Percentiles rank a stretch among this genome's conserved stretches.
These are phyloP conservation scores for Oryza punctata DNA, from an alignment of 176 grass and related monocot genomes.

Conservation along the genomic window DNA sequence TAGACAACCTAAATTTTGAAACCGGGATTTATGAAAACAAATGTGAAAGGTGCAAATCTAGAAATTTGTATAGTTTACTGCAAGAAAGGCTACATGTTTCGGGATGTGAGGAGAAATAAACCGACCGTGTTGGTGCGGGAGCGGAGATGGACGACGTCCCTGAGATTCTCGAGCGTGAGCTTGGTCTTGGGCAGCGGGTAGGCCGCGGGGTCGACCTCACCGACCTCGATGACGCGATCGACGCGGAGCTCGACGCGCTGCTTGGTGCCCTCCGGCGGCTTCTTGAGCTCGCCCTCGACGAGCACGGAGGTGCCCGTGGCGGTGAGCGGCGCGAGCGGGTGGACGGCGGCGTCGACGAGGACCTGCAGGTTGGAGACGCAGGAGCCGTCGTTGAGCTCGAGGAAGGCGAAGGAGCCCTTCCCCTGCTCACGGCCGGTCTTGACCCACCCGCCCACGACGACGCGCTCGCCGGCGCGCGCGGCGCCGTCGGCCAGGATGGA, in stretches of 20 bases:
- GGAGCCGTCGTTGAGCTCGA: constrained; percentile 94
- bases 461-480: constrained; percentile 41
- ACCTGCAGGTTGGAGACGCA: constrained; percentile 83
- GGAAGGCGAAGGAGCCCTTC: constrained; percentile 68
- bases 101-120: not conserved
- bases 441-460: constrained; percentile 81
- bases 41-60: not conserved
- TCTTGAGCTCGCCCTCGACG: constrained; percentile 80
- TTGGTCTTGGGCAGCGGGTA: constrained; percentile 90
- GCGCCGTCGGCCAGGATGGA: constrained; percentile 38
- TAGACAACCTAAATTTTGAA: not conserved
- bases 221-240: constrained; percentile 70
- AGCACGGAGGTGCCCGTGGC: constrained; percentile 83
- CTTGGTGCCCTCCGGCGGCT: constrained; percentile 70
- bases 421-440: constrained; percentile 80
- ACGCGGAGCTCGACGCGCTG: constrained; percentile 78
- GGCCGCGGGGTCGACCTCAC: constrained; percentile 64
- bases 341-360: constrained; percentile 53
- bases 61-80: not conserved
- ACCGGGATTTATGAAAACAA: not conserved
- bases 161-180: constrained; percentile 78
- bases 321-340: constrained; percentile 63
- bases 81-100: not conserved
- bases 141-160: constrained; percentile 76
- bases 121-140: constrained; percentile 85